These are phyloP conservation scores for Astrephomene gubernaculifera DNA, from an alignment of 139 green algal genomes.

Conservation along the genomic window DNA sequence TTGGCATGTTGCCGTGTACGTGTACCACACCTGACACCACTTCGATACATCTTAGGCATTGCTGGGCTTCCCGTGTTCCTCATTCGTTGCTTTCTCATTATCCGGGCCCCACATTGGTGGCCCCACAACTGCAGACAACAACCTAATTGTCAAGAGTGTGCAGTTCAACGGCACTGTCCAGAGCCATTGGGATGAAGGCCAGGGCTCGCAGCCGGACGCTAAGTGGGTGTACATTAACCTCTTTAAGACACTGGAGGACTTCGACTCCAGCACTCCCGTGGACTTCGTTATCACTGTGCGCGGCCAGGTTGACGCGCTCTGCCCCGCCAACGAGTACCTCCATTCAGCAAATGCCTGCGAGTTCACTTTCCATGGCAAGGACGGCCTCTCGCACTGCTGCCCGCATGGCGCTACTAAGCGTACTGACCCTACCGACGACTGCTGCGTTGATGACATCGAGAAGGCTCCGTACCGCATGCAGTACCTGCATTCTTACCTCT, in stretches of 20 bases:
- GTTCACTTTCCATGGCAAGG: conserved; percentile 58
- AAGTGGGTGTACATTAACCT: conserved; percentile 49
- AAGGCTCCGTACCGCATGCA: conserved; percentile 53
- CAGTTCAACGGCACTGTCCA: conserved; percentile 49
- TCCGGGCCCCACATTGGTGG: too few relatives aligned
- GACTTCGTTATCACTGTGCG: conserved; percentile 56
- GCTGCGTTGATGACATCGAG: conserved; percentile 55
- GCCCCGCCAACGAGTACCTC: conserved; percentile 48
- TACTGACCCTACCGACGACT: conserved; percentile 32
- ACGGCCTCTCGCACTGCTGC: conserved; percentile 53
- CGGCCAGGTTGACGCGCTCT: conserved; percentile 39
- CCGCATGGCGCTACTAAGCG: conserved; percentile 47
- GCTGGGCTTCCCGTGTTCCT: too few relatives aligned
- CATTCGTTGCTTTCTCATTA: too few relatives aligned
- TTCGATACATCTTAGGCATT: too few relatives aligned
- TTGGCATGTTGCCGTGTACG: too few relatives aligned
- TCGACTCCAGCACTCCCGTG: background rate
- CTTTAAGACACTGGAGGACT: conserved; percentile 23
- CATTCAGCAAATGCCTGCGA: conserved; percentile 49
- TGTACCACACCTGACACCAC: too few relatives aligned
- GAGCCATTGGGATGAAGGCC: conserved; percentile 2
- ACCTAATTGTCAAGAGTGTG: conserved; percentile 54
- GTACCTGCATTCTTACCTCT: conserved; percentile 9
- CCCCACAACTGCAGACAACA: too few relatives aligned
- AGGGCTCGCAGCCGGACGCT: conserved; percentile 16